Conservation (phyloP, 2,329 filamentous ascomycete genomes). For the Phaeosphaeriaceae sp. region DNA sequence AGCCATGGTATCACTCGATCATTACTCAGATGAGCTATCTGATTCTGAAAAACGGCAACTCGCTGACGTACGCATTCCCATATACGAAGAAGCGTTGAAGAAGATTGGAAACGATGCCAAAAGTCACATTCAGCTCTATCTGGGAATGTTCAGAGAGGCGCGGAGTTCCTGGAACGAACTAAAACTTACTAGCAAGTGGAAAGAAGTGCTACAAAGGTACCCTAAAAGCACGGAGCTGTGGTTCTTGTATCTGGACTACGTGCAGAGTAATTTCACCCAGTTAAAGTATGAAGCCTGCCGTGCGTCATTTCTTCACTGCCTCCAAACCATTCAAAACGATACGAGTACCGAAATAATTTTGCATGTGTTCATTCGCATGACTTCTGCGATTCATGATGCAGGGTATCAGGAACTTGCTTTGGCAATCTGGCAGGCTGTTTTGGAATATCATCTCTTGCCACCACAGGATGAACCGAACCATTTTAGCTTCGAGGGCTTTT, state of each 20-base stretch:
- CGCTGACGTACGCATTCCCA: constrained; percentile 78
- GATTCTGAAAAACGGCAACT: constrained; percentile 70
- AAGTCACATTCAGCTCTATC: constrained; percentile 66
- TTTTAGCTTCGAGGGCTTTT: constrained; percentile 58
- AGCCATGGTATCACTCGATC: constrained; percentile 62
- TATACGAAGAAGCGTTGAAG: constrained; percentile 78
- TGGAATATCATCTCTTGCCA: constrained; percentile 73
- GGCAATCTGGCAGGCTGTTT: constrained; percentile 80
- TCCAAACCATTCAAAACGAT: constrained; percentile 49
- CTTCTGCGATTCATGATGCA: constrained; percentile 73
- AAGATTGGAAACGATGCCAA: constrained; percentile 55
- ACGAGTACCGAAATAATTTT: constrained; percentile 46
- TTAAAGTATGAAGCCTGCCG: constrained; percentile 74
- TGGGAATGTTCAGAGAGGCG: constrained; percentile 76
- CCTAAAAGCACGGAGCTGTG: constrained; percentile 70
- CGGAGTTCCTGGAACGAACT: constrained; percentile 73
- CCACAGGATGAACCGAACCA: constrained; percentile 56
- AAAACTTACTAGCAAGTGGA: constrained; percentile 69
- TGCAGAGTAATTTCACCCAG: constrained; percentile 68
- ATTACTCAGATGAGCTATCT: constrained; percentile 54
- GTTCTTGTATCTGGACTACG: constrained; percentile 74
- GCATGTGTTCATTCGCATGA: constrained; percentile 78
- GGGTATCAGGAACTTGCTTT: constrained; percentile 80
- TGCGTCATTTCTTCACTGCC: constrained; percentile 63
- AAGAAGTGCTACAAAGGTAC: constrained; percentile 62